Percentiles rank a stretch among this genome's conserved stretches.
Evolutionary conservation across 768 basidiomycete genomes (phyloP).

Genomic region (Hygrocybe coccinea): DNA sequence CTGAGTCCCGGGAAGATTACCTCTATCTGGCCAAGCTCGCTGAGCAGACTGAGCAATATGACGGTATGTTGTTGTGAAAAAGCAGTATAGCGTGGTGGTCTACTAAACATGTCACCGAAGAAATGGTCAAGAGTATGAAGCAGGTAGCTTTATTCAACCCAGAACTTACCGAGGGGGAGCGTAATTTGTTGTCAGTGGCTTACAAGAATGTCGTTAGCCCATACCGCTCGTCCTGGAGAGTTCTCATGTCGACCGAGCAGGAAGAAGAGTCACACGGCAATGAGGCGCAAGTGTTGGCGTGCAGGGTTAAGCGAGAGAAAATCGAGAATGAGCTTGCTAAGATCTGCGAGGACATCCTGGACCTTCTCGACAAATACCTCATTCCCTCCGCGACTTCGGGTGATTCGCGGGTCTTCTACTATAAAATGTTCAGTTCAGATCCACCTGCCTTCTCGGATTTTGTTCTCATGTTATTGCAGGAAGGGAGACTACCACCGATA

Average conservation of each 20-base stretch:
- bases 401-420: conserved; percentile 99
- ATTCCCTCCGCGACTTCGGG: conserved; percentile 94
- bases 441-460: conserved; percentile 25
- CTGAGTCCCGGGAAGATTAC: too few species aligned
- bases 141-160: too few species aligned
- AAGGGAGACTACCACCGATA: conserved; percentile 91
- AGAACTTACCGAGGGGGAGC: conserved; percentile 97
- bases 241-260: conserved; percentile 97
- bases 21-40: too few species aligned
- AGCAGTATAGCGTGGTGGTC: too few species aligned
- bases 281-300: conserved; percentile 89
- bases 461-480: conserved; percentile 51
- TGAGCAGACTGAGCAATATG: too few species aligned
- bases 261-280: conserved; percentile 99
- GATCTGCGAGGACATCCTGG: conserved; percentile 98
- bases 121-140: too few species aligned
- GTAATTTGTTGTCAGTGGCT: conserved; percentile 96
- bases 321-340: conserved; percentile 94
- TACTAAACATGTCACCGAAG: too few species aligned
- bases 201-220: conserved; percentile 99
- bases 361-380: conserved; percentile 96
- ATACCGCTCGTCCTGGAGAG: conserved; percentile 95
- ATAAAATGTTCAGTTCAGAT: too few species aligned
- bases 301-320: conserved; percentile 89
- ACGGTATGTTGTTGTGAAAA: too few species aligned